Base-by-base conservation (phyloP, 176 grass and related monocot species). In the Oryza australiensis region DNA sequence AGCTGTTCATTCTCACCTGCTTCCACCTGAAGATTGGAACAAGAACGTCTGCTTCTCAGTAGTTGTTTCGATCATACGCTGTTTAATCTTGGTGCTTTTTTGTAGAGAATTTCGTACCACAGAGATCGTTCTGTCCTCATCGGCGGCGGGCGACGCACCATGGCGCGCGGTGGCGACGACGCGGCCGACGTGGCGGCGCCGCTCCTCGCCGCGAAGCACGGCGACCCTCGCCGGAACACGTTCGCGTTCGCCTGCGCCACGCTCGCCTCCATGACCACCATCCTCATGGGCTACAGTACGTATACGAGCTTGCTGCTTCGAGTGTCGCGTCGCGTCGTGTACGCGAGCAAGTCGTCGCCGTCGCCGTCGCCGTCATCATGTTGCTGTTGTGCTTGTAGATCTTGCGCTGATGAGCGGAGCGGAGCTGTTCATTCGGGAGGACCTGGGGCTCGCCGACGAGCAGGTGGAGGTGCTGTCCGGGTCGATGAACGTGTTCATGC, bases 341-440 rank as follows among this genome's bases (percentile, higher is more conserved):
- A 38, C 22, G 33, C 33, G 20, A 23, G 0, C 35, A 38, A 12
- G 20, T 23, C 66, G 20, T 22, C 49, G 15, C 46, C 46, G 49
- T 51, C 5, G 48, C 16, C 48, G 49, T 51, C 5, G 48, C 16
- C 48, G 48, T 23, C 66, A 8, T 68, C 9, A 0, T 38, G 3
- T 38, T 68, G 53, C 5, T 55, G 65, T n/a, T 68, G 16, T 35
- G 1, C 33, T 23, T 70, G 70, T 40, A 86, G 84, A 86, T 76
- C 49, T 81, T 20, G 84, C 69, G 45, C 70, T 87, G 77, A 81
- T 87, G 84, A 87, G 84, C 74, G 84, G 77, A 14, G 84, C 84
- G 15, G 66, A 87, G 37, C 64, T 87, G 60, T 86, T 86, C 84
- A 86, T 81, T 18, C 34, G 80, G 80, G 76, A 86, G 7, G 84